Conservation (phyloP, 2,329 filamentous ascomycete species). For the Biscogniauxia marginata region DNA sequence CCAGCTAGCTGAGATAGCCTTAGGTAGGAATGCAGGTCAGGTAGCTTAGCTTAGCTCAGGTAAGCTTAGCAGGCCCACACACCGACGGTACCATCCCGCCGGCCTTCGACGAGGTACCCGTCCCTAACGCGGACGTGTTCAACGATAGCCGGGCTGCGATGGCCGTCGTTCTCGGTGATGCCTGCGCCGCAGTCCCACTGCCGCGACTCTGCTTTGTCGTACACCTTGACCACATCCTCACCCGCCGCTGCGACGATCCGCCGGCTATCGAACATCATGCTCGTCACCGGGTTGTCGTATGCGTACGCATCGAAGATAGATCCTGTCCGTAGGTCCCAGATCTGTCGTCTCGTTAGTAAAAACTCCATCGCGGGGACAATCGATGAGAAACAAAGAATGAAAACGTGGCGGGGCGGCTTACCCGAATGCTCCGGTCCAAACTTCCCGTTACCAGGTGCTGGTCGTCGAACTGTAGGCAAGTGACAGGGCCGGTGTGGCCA, state of each 20-base stretch:
- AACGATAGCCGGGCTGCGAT: constrained; percentile 65
- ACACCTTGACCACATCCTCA: constrained; percentile 94
- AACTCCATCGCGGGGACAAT: constrained; percentile 6
- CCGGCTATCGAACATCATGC: constrained; percentile 94
- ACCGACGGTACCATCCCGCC: constrained; percentile 82
- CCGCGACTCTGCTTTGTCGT: constrained; percentile 92
- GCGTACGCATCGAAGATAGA: constrained; percentile 95
- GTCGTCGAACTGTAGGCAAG: constrained; percentile 93
- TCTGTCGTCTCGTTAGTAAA: constrained; percentile 55
- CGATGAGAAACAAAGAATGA: neutral
- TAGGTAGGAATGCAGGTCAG: neutral
- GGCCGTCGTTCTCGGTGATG: constrained; percentile 65
- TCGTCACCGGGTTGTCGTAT: constrained; percentile 86
- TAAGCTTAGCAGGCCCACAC: constrained; percentile 61
- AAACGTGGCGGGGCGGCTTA: constrained; percentile 49
- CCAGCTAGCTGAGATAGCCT: neutral
- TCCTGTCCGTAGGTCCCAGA: constrained; percentile 96
- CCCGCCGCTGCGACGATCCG: constrained; percentile 88
- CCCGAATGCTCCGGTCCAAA: constrained; percentile 86
- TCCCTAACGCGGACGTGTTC: constrained; percentile 90
- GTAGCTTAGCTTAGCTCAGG: neutral
- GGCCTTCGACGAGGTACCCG: constrained; percentile 88
- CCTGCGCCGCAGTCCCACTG: constrained; percentile 97
- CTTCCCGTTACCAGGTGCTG: constrained; percentile 92
- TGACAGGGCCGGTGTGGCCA: constrained; percentile 92